These are phyloP conservation scores for Podila epicladia DNA, from an alignment of 192 early-diverging fungal genomes.

Conservation along the genomic window DNA sequence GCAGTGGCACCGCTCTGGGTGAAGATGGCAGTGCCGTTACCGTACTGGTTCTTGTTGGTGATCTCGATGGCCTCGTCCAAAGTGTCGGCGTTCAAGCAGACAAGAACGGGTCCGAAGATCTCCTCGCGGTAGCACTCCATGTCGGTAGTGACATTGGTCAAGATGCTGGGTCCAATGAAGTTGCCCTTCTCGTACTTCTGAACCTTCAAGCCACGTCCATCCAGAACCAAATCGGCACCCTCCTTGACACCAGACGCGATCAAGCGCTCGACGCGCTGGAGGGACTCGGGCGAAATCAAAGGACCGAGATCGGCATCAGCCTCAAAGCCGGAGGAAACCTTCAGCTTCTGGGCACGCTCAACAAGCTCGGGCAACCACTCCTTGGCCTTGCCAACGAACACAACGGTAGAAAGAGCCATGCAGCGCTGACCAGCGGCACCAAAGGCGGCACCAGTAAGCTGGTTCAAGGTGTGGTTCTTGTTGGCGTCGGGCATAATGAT, in stretches of 20 bases:
- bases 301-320: slow-evolving; percentile 90
- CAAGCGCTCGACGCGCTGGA: slow-evolving; percentile 75
- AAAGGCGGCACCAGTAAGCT: slow-evolving; percentile 92
- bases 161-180: slow-evolving; percentile 94
- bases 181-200: slow-evolving; percentile 89
- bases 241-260: slow-evolving; percentile 86
- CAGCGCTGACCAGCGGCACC: slow-evolving; percentile 98
- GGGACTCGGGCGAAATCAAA: slow-evolving; percentile 84
- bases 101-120: slow-evolving; percentile 95
- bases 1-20: slow-evolving; percentile 91
- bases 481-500: slow-evolving; percentile 94
- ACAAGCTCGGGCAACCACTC: slow-evolving; percentile 91
- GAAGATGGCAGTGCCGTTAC: slow-evolving; percentile 88
- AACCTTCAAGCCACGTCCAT: slow-evolving; percentile 84
- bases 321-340: slow-evolving; percentile 88
- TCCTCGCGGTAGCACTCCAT: slow-evolving; percentile 96
- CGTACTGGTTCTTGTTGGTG: slow-evolving; percentile 91
- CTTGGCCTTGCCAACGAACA: slow-evolving; percentile 89
- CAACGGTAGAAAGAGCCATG: slow-evolving; percentile 94
- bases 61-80: slow-evolving; percentile 92
- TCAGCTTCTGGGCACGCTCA: slow-evolving; percentile 85
- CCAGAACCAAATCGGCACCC: slow-evolving; percentile 86
- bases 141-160: slow-evolving; percentile 73
- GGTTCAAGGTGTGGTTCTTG: slow-evolving; percentile 94
- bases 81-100: slow-evolving; percentile 83